phyloP scores from a whole-genome alignment of 2,329 filamentous ascomycete genomes.

The Eutypa lata region DNA sequence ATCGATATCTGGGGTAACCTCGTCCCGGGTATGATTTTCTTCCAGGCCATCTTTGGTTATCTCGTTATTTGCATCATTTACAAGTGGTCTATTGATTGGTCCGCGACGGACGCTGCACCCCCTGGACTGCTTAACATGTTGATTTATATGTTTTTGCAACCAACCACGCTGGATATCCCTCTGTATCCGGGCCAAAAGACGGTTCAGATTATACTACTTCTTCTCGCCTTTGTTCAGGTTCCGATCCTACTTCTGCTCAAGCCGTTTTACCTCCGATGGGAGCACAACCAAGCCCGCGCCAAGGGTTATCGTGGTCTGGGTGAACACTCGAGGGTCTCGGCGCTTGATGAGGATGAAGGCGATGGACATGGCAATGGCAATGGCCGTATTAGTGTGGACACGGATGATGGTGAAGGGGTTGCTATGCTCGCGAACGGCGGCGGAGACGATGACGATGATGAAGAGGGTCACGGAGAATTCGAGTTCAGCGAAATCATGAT shows the following conservation, averaged over 20 bases:
- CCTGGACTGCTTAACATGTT: conserved; percentile 97
- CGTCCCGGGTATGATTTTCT: conserved; percentile 97
- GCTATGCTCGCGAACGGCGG: conserved; percentile 37
- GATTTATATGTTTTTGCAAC: conserved; percentile 98
- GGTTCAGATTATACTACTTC: conserved; percentile 75
- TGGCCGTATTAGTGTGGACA: conserved; percentile 65
- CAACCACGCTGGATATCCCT: conserved; percentile 68
- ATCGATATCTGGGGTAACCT: conserved; percentile 99
- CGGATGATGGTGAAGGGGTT: conserved; percentile 62
- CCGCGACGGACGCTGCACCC: conserved; percentile 60
- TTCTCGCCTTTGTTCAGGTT: conserved; percentile 82
- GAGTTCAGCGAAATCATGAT: conserved; percentile 98
- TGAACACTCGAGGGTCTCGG: conserved; percentile 82
- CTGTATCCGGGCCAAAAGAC: conserved; percentile 75
- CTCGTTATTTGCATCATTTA: conserved; percentile 91
- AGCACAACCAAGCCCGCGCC: conserved; percentile 85
- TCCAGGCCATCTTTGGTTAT: conserved; percentile 98
- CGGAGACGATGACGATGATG: conserved; percentile 65
- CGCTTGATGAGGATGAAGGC: conserved; percentile 84
- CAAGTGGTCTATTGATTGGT: conserved; percentile 95
- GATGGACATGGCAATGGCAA: conserved; percentile 54
- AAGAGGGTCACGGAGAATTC: conserved; percentile 89
- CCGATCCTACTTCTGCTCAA: conserved; percentile 91
- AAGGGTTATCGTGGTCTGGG: conserved; percentile 91
- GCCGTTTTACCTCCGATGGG: conserved; percentile 89